Evolutionary conservation across 495 filamentous ascomycete genomes (phyloP).

Genomic region (Lophium mytilinum): DNA sequence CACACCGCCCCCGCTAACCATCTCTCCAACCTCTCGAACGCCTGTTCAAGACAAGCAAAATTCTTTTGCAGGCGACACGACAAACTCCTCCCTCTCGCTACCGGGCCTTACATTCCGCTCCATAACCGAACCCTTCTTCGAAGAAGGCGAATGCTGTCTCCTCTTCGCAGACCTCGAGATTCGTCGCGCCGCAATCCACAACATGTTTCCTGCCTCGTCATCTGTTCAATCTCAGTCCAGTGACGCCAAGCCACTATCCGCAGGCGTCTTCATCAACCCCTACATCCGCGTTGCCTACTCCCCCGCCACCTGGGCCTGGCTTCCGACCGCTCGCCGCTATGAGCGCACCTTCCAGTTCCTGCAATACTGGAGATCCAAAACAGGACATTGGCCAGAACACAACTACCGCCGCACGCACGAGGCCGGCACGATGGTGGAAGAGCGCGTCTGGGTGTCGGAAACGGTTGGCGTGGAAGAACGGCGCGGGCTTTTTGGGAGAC

Average conservation of each 20-base stretch:
- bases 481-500: too few relatives aligned
- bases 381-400: neutral
- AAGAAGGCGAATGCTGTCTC: slow-evolving; percentile 70
- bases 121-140: slow-evolving; percentile 57
- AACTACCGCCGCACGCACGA: neutral
- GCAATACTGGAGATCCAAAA: slow-evolving; percentile 13
- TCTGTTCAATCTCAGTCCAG: too few relatives aligned
- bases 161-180: slow-evolving; percentile 57
- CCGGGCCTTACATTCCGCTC: slow-evolving; percentile 48
- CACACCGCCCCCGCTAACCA: neutral
- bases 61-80: too few relatives aligned
- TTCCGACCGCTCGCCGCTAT: slow-evolving; percentile 13
- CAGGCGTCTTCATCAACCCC: slow-evolving; percentile 28
- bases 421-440: neutral
- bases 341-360: slow-evolving; percentile 32
- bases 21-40: slow-evolving; percentile 30
- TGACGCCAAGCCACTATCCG: neutral
- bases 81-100: too few relatives aligned
- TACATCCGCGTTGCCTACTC: slow-evolving; percentile 25
- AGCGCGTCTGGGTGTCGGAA: neutral
- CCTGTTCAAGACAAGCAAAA: too few relatives aligned
- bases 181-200: neutral
- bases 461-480: neutral
- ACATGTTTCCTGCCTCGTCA: neutral
- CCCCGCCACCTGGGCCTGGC: slow-evolving; percentile 6